phyloP scores from a whole-genome alignment of 2,329 filamentous ascomycete species.

The Tolypocladium pustulatum region DNA sequence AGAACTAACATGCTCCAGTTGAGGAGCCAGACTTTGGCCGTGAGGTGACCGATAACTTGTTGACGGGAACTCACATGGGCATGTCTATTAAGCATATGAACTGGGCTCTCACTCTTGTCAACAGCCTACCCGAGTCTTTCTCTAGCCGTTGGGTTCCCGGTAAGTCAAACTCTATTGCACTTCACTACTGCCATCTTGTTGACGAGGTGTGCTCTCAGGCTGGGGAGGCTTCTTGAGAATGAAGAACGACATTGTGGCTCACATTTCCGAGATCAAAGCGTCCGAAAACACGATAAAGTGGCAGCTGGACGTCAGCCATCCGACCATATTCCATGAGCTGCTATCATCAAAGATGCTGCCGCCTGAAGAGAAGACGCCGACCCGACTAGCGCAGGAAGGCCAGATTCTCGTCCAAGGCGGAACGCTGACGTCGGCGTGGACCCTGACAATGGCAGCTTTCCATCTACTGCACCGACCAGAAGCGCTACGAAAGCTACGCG shows the following conservation, averaged over 20 bases:
- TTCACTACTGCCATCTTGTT: background rate
- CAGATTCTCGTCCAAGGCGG: slow-evolving; percentile 27
- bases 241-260: slow-evolving; percentile 24
- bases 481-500: slow-evolving; percentile 20
- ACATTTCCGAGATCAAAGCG: slow-evolving; percentile 23
- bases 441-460: slow-evolving; percentile 22
- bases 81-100: slow-evolving; percentile 24
- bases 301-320: slow-evolving; percentile 20
- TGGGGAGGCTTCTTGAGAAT: slow-evolving; percentile 27
- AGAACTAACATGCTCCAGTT: slow-evolving; percentile 10
- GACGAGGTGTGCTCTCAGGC: slow-evolving; percentile 13
- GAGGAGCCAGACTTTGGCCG: slow-evolving; percentile 23
- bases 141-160: slow-evolving; percentile 23
- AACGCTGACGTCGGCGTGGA: slow-evolving; percentile 28
- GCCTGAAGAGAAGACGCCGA: slow-evolving; percentile 20
- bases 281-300: slow-evolving; percentile 22
- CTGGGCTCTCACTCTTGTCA: slow-evolving; percentile 23
- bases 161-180: slow-evolving; percentile 8
- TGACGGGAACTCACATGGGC: slow-evolving; percentile 26
- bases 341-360: slow-evolving; percentile 20
- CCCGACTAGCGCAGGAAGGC: slow-evolving; percentile 25
- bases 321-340: slow-evolving; percentile 25
- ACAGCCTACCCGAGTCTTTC: slow-evolving; percentile 22
- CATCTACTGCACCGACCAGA: slow-evolving; percentile 21
- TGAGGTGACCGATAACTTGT: slow-evolving; percentile 22